These are phyloP conservation scores for Xylariaceae sp. DNA, from an alignment of 2,329 filamentous ascomycete species.

Conservation along the genomic window DNA sequence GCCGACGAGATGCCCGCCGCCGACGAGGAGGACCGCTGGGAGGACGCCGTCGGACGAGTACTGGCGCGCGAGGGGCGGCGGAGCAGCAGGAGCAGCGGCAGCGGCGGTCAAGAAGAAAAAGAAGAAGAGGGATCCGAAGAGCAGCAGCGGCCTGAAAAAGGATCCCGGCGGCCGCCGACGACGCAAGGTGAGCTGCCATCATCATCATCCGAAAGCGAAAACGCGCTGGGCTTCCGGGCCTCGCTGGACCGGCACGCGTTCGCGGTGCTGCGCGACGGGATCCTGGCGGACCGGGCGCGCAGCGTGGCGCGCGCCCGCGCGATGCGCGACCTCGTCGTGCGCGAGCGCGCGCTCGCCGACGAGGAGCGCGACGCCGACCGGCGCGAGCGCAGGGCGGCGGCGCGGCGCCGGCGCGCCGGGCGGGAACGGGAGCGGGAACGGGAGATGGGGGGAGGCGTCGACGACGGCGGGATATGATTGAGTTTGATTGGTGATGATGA, in stretches of 20 bases:
- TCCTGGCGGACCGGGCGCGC: no score
- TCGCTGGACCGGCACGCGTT: no score
- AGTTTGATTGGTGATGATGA: no score
- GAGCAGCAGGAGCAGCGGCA: neutral
- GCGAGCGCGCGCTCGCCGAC: constrained; percentile 15
- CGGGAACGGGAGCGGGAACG: no score
- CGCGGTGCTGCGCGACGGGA: no score
- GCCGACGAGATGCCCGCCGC: constrained; percentile 24
- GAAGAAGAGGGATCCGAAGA: no score
- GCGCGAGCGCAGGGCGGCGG: neutral
- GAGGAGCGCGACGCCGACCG: constrained; percentile 15
- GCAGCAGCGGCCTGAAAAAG: neutral
- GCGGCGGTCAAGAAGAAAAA: neutral
- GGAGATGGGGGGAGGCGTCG: no score
- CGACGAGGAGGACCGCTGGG: constrained; percentile 1
- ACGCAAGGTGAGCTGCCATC: no score
- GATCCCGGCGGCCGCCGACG: neutral
- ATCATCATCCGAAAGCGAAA: no score
- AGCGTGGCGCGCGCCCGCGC: constrained; percentile 23
- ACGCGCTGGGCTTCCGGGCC: no score
- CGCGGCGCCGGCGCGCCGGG: no score
- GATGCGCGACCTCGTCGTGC: constrained; percentile 18
- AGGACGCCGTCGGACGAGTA: neutral
- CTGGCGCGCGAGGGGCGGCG: constrained; percentile 1
- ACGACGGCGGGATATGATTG: no score